Percentiles rank a stretch among this genome's conserved stretches.
These are phyloP conservation scores for Symbiodinium natans DNA, from an alignment of 73 alveolate genomes.

Conservation along the genomic window DNA sequence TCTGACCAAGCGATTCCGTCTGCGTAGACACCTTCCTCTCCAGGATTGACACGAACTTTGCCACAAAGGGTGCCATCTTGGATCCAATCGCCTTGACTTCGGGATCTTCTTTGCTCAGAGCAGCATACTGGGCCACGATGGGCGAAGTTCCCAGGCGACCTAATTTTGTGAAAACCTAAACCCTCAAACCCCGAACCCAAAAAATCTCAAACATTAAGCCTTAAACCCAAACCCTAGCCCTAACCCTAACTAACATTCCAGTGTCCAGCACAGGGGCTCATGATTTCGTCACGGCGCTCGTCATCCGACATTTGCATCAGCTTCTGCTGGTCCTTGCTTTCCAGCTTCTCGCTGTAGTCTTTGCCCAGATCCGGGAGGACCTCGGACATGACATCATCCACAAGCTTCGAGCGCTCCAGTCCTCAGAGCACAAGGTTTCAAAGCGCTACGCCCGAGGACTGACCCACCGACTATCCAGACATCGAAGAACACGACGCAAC, in stretches of 20 bases:
- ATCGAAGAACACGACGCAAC: no score
- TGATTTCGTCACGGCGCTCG: constrained; percentile 76
- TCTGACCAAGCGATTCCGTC: constrained; percentile 65
- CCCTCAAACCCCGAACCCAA: no score
- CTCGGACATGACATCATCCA: neutral
- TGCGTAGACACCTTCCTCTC: constrained; percentile 84
- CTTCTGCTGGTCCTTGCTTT: constrained; percentile 82
- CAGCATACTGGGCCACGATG: constrained; percentile 60
- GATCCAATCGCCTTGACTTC: constrained; percentile 63
- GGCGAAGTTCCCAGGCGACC: constrained; percentile 29
- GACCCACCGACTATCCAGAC: no score
- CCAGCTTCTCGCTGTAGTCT: constrained; percentile 65
- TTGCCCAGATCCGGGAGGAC: constrained; percentile 64
- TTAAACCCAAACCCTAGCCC: no score
- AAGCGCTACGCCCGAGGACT: no score
- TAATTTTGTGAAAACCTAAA: no score
- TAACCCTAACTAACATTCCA: no score
- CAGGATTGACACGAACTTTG: constrained; percentile 51
- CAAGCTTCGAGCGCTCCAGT: constrained; percentile 44
- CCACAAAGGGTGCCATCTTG: constrained; percentile 57
- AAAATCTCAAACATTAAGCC: no score
- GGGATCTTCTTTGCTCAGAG: constrained; percentile 53
- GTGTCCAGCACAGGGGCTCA: constrained; percentile 24
- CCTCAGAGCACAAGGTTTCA: no score
- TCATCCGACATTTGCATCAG: constrained; percentile 65